phyloP scores from a whole-genome alignment of 2,329 filamentous ascomycete species.

The Apiospora kogelbergensis region DNA sequence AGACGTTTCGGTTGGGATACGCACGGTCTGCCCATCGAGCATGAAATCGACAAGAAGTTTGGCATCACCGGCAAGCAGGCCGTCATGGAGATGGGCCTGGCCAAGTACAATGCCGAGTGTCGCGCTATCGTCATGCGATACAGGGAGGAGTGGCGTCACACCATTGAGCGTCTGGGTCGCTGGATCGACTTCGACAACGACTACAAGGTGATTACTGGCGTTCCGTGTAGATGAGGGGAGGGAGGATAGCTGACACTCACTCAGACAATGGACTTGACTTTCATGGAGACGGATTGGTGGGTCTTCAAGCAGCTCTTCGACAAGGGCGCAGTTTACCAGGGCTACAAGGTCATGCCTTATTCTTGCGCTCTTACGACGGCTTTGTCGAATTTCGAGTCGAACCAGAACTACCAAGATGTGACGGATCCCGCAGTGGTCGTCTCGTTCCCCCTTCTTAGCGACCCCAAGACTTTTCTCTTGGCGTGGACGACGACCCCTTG shows the following conservation, averaged over 20 bases:
- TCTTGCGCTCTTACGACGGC: slow-evolving; percentile 88
- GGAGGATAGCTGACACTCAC: neutral
- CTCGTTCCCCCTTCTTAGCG: slow-evolving; percentile 78
- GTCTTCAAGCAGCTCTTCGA: slow-evolving; percentile 92
- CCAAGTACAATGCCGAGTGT: slow-evolving; percentile 89
- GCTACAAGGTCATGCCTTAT: slow-evolving; percentile 92
- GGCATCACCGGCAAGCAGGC: slow-evolving; percentile 86
- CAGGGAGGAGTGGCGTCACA: slow-evolving; percentile 81
- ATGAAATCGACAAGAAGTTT: slow-evolving; percentile 96
- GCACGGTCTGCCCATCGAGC: slow-evolving; percentile 91
- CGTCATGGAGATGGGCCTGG: slow-evolving; percentile 82
- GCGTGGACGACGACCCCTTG: slow-evolving; percentile 89
- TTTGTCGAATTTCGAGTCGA: slow-evolving; percentile 89
- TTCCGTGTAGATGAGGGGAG: neutral
- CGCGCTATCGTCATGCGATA: slow-evolving; percentile 92
- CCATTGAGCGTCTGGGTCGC: slow-evolving; percentile 83
- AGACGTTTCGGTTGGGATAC: slow-evolving; percentile 94
- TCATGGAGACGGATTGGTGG: slow-evolving; percentile 98
- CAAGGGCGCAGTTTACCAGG: slow-evolving; percentile 86
- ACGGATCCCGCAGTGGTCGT: slow-evolving; percentile 90
- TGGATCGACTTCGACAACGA: slow-evolving; percentile 99
- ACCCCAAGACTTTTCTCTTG: slow-evolving; percentile 72
- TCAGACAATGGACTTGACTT: slow-evolving; percentile 84
- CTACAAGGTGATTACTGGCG: slow-evolving; percentile 67
- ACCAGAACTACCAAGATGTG: slow-evolving; percentile 92